Evolutionary conservation across 768 basidiomycete genomes (phyloP), one percentile per base, ranked within the genome.

Genomic region (Dacryopinax spathularia): DNA sequence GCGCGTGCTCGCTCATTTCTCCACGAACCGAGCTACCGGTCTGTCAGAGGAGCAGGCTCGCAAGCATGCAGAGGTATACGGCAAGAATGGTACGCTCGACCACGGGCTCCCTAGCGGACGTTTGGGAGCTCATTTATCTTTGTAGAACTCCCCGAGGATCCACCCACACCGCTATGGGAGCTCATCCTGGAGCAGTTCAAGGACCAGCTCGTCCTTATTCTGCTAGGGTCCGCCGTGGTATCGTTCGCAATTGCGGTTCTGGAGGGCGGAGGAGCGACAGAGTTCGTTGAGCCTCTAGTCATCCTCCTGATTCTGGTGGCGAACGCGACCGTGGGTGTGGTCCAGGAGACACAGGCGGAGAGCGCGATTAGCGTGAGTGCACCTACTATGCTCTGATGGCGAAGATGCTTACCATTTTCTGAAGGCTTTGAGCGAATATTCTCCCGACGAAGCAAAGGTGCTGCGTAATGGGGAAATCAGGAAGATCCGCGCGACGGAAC

Each of bases 131-230:
- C 22, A 15, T 61, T 33, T n/a, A 22, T 62, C 22, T 33, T 33
- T 33, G n/a, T 2, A 98, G 95, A 90, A 71, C 80, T 99, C 6
- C 94, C 95, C 12, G 92, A 96, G 71, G 91, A 94, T 10, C 87
- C 90, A 0, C 77, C 90, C 2, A 96, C 95, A 2, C 90, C 94
- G 2, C 72, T 98, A 33, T 93, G 92, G 91, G 82, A 91, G 71
- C 84, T 98, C 65, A 87, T 99, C 65, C 81, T 99, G n/a, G 93
- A 96, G 68, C 95, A 99, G 76, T 99, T 99, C 81, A 88, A 98
- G 79, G 95, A 99, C 76, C 92, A 96, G 75, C 84, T 99, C 31
- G 95, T 99, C 39, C 86, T 99, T 66, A 98, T 99, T 71, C 82
- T 99, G 34, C 86, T 99, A 48, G 93, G 82, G 1, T 96, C 93